A percentile compares a stretch with the other conserved stretches of the same genome.
These are phyloP conservation scores for Amphibolis antarctica DNA, from an alignment of 106 monocot species.

Conservation along the genomic window DNA sequence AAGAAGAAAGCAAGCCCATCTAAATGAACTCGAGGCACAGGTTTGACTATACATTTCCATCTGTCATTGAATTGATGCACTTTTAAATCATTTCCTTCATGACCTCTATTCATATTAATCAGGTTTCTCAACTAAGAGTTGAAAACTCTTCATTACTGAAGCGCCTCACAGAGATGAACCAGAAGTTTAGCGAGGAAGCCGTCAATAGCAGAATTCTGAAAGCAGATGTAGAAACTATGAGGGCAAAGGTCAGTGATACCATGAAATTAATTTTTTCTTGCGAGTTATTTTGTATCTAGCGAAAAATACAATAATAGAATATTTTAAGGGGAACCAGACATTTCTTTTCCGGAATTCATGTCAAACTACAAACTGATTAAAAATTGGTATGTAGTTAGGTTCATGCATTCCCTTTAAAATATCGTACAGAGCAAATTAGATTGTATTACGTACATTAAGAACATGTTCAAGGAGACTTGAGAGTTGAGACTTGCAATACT, in stretches of 20 bases:
- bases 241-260: constrained; percentile 51
- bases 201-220: constrained; percentile 66
- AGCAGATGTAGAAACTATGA: constrained; percentile 69
- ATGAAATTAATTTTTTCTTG: neutral
- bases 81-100: neutral
- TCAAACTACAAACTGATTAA: too few species aligned
- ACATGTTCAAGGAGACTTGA: too few species aligned
- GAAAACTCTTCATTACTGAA: constrained; percentile 76
- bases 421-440: too few species aligned
- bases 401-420: too few species aligned
- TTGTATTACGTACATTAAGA: too few species aligned
- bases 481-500: too few species aligned
- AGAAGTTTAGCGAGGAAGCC: constrained; percentile 66
- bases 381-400: too few species aligned
- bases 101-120: neutral
- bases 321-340: too few species aligned
- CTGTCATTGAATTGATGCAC: neutral
- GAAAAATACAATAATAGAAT: too few species aligned
- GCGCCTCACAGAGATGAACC: constrained; percentile 66
- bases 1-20: constrained; percentile 87
- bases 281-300: too few species aligned
- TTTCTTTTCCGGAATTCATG: too few species aligned
- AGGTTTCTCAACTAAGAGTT: constrained; percentile 79
- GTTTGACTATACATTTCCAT: neutral
- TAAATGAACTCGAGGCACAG: constrained; percentile 46